Evolutionary conservation across 1,284 basidiomycete species (phyloP), one percentile per base, ranked within the genome.

Genomic region (Cutaneotrichosporon sp.): DNA sequence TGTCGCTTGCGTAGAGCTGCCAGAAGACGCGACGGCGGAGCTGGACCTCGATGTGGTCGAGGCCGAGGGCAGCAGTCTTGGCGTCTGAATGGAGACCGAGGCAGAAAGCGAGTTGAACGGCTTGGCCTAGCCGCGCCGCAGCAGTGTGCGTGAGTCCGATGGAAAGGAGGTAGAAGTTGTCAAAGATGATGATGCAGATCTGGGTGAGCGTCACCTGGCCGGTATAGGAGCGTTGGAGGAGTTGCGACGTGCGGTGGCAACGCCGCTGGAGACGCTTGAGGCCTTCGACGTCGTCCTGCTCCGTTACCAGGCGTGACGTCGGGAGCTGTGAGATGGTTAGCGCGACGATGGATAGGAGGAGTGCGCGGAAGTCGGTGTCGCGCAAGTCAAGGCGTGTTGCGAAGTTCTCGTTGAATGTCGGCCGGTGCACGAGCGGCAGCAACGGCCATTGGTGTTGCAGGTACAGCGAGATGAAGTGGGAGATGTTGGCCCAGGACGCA

Each of bases 1-100:
- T 90, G 91, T 79, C 81, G 36, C 87, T 91, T 58, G 87, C 90
- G 56, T 94, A 93, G 78, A 81, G 92, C 68, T 85, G 91, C 51
- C 92, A 95, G 78, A 83, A 81, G 21, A 78, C 77, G 32, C 79
- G 63, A 46, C 77, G 69, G 16, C 79, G 65, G 18, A 81, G 66
- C 60, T 81, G 78, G 9, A 78, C 62, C 60, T 80, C 76, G 38
- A 81, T 74, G 2, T 72, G 66, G 60, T 80, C 76, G 32, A 78
- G 68, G 0, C 73, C 75, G 5, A 77, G 67, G 2, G 72, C 65
- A n/a, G 67, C 66, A 5, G 74, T 79, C 52, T 74, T 73, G 6
- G 70, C 71, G 58, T 80, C 77, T 40, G 72, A 75, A 67, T 81
- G 75, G 64, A 81, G 64, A 0, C 76, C 74, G 64, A 79, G 75